phyloP scores from a whole-genome alignment of 495 filamentous ascomycete genomes.

The Xylaria acuta region DNA sequence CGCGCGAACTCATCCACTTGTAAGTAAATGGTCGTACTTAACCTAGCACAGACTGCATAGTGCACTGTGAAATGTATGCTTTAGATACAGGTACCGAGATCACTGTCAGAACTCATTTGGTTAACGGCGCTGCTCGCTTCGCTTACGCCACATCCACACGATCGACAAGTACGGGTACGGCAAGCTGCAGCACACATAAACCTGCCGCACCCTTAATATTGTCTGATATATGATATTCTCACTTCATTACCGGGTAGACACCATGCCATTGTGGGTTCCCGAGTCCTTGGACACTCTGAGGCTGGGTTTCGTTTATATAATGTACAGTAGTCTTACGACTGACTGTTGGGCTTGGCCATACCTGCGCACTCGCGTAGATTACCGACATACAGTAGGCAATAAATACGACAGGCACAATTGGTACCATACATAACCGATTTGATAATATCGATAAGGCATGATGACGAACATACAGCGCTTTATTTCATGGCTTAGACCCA shows the following conservation, averaged over 20 bases:
- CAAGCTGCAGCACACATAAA: constrained; percentile 24
- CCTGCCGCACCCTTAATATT: constrained; percentile 24
- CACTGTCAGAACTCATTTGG: background rate
- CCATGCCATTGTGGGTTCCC: constrained; percentile 20
- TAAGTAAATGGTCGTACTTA: background rate
- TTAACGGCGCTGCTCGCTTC: background rate
- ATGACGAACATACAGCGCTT: background rate
- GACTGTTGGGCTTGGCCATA: constrained; percentile 8
- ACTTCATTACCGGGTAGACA: constrained; percentile 15
- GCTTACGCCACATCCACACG: constrained; percentile 15
- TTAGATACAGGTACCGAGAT: background rate
- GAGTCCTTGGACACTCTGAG: constrained; percentile 14
- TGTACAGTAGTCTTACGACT: constrained; percentile 4
- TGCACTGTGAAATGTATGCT: background rate
- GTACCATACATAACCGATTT: background rate
- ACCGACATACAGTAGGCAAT: background rate
- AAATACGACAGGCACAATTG: background rate
- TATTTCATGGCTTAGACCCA: background rate
- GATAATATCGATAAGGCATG: background rate
- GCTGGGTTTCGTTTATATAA: constrained; percentile 18
- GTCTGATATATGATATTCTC: constrained; percentile 14
- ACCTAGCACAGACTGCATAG: background rate
- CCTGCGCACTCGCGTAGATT: constrained; percentile 5
- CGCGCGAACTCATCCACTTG: background rate
- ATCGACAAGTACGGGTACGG: constrained; percentile 18